A percentile compares a stretch with the other conserved stretches of the same genome.
Conservation (phyloP, 305 asterid species). For the Solanum aculeatissimum region DNA sequence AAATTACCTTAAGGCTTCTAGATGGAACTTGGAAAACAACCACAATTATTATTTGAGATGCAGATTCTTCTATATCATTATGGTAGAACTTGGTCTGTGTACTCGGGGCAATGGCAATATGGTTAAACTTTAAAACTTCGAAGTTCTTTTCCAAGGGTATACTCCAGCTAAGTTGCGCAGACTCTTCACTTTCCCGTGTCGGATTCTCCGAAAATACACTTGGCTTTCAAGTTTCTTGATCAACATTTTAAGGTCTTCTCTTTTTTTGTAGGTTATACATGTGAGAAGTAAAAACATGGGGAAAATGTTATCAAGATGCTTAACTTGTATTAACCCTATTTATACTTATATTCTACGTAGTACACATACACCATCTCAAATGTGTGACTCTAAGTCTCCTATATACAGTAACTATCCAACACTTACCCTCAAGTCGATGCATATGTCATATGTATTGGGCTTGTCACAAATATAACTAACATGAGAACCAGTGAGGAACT, state of each 20-base stretch:
- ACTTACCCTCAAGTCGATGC: too few relatives aligned
- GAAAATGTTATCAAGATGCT: neutral
- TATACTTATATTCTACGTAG: neutral
- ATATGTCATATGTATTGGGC: too few relatives aligned
- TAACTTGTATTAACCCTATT: neutral
- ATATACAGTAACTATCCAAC: neutral
- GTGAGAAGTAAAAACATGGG: neutral
- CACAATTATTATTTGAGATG: neutral
- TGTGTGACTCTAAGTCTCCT: neutral
- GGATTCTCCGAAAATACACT: too few relatives aligned
- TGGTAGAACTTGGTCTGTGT: neutral
- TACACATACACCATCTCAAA: neutral
- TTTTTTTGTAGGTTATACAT: neutral
- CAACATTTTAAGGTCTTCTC: neutral
- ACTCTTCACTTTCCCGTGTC: too few relatives aligned
- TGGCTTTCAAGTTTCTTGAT: neutral
- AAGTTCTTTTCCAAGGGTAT: too few relatives aligned
- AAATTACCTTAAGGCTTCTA: neutral
- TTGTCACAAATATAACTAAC: too few relatives aligned
- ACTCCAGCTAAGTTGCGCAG: too few relatives aligned
- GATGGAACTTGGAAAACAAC: neutral
- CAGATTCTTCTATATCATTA: neutral
- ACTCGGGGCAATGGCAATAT: neutral
- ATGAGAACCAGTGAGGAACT: too few relatives aligned
- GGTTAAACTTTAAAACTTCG: neutral